Evolutionary conservation across 1,284 basidiomycete genomes (phyloP).

Genomic region (Golubevia sp.): DNA sequence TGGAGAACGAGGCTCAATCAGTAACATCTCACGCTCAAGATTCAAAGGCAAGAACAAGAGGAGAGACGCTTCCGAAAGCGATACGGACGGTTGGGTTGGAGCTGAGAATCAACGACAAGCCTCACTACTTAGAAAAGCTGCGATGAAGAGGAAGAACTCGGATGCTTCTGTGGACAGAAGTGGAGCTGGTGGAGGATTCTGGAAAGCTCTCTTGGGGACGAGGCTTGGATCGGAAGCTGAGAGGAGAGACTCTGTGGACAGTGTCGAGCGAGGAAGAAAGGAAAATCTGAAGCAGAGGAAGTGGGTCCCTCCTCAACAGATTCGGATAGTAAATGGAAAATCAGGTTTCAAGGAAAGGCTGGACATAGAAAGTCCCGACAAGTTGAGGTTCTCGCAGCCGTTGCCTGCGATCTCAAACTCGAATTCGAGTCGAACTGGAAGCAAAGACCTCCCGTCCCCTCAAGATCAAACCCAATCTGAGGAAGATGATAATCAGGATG

Average conservation of each 20-base stretch:
- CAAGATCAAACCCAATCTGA: too few species aligned
- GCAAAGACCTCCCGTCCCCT: too few species aligned
- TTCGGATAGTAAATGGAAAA: neutral
- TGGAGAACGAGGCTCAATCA: neutral
- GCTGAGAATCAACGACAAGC: neutral
- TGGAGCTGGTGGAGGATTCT: neutral
- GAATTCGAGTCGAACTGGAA: too few species aligned
- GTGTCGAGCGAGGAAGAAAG: too few species aligned
- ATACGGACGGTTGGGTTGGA: neutral
- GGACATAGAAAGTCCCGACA: neutral
- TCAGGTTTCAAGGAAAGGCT: neutral
- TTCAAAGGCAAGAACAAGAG: neutral
- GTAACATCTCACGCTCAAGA: neutral
- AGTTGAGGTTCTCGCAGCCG: neutral
- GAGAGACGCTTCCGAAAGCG: neutral
- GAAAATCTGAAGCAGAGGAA: too few species aligned
- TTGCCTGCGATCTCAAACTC: neutral
- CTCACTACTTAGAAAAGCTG: neutral
- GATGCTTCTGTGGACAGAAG: neutral
- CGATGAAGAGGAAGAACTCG: neutral
- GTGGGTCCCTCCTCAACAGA: neutral
- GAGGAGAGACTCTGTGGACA: neutral
- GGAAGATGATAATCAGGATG: neutral
- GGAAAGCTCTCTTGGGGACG: neutral
- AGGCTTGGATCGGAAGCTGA: neutral